Base-by-base conservation (phyloP, 2,329 filamentous ascomycete species). In the Clarireedia paspali region DNA sequence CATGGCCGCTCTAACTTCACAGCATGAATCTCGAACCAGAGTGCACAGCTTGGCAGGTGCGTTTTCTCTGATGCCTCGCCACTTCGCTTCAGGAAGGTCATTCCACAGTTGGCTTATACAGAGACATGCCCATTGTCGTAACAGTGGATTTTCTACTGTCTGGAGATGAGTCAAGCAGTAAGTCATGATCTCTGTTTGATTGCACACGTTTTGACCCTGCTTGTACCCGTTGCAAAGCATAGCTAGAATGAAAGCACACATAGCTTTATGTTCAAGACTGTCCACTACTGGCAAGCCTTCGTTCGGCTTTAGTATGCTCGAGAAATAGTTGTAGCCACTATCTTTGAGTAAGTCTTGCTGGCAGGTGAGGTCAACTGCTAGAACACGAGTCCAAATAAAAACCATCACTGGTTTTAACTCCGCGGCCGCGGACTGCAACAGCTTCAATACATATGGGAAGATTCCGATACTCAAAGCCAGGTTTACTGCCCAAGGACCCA, bases 391-490 rank as follows among this genome's bases (percentile, higher is more conserved):
- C 94, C 94, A 99, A 60, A 99, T 99, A 71, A 97, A 99, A 5
- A 99, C 91, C 94, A 99, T 97, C 58, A 97, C 91, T 0, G 94
- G 92, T 68, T 97, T 97, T 59, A 99, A 75, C 71, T 99, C 94
- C 47, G 90, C 82, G 0, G 94, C 94, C 47, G 95, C 92, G 4
- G 94, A 97, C 70, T 99, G 94, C 17, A 99, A 76, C 26, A 99
- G 77, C 72, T 99, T 99, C 36, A 99, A 76, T n/a, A 99, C 94
- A 68, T 99, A 99, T 0, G 94, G 94, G 71, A 99, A 99, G 60
- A 99, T 99, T 24, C 94, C 94, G 59, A 99, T 99, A 71, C 91
- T 96, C 15, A 99, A 79, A 15, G 94, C 94, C 42, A 99, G 82
- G 70, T 97, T 94, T n/a, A 99, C 94, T 30, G 94, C 95, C 94